Conservation (phyloP, 257 asterid genomes). For the Capsicum pubescens region DNA sequence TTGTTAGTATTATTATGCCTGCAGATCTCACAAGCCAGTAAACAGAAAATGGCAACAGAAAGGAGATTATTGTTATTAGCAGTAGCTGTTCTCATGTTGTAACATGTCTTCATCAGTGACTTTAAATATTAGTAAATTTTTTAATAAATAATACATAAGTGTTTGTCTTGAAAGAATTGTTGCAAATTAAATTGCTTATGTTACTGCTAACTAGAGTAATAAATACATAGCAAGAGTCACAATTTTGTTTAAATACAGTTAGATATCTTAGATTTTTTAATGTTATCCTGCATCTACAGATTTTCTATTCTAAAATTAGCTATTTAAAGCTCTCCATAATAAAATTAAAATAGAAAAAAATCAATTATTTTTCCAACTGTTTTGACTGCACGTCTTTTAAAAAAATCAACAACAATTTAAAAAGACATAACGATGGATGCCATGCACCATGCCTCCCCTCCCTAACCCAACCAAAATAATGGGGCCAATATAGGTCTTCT, state of each 20-base stretch:
- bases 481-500: not conserved
- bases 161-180: too few species aligned
- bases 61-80: constrained; percentile 25
- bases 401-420: not conserved
- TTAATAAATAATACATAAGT: not conserved
- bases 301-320: too few species aligned
- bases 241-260: too few species aligned
- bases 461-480: not conserved
- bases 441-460: not conserved
- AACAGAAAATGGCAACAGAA: constrained; percentile 28
- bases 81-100: not conserved
- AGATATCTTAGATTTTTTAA: too few species aligned
- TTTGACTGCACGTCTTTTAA: too few species aligned
- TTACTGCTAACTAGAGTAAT: too few species aligned
- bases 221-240: too few species aligned
- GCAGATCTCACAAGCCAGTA: constrained; percentile 1
- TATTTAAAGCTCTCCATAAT: too few species aligned
- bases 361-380: too few species aligned
- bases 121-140: not conserved
- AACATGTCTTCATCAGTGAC: not conserved
- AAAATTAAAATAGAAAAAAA: too few species aligned
- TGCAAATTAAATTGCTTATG: too few species aligned
- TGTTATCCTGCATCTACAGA: too few species aligned
- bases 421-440: not conserved
- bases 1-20: not conserved